Evolutionary conservation across 495 filamentous ascomycete genomes (phyloP), one percentile per base, ranked within the genome.

Genomic region (Aspergillus wentii): DNA sequence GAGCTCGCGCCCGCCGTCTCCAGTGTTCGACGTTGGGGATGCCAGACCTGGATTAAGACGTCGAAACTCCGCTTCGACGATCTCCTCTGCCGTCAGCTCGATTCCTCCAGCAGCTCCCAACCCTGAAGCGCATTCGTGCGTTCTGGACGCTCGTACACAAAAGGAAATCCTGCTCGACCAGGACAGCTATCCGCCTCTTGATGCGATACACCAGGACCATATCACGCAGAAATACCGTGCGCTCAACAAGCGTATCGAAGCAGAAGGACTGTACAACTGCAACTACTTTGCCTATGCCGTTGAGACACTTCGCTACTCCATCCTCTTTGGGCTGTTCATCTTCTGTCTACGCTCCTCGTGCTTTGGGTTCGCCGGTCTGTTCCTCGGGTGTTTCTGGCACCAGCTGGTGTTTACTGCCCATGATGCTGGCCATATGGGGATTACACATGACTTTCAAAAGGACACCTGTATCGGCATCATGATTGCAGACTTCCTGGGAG

Each of bases 401-500:
- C 92, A 98, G 54, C 76, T 96, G 18, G 85, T 92, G 27, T 98
- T 98, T 62, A 82, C 85, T 5, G 92, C 88, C 46, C 92, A 98
- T 68, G 92, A 98, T 74, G 88, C 92, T 25, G 89, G 89, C 5
- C 92, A 98, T 61, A 94, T 95, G 85, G 92, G 86, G 41, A 96
- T 98, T 44, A 98, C 92, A 19, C 92, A 96, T 54, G 63, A 80
- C 52, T 96, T 88, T 59, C 78, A 82, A 16, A 62, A 75, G n/a
- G 92, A 98, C 62, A 83, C 84, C 4, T 65, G 82, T 23, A 87
- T 97, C 47, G 90, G 88, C 25, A 94, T 97, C 49, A 61, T 94
- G 37, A 85, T 97, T 49, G 91, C 92, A 16, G 81, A 94, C 56
- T 98, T 85, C 48, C 66, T 90, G 2, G 92, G 92, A 15, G 92